These are phyloP conservation scores for Hansenula sp. DNA, from an alignment of 1,139 yeast genomes.

Conservation along the genomic window DNA sequence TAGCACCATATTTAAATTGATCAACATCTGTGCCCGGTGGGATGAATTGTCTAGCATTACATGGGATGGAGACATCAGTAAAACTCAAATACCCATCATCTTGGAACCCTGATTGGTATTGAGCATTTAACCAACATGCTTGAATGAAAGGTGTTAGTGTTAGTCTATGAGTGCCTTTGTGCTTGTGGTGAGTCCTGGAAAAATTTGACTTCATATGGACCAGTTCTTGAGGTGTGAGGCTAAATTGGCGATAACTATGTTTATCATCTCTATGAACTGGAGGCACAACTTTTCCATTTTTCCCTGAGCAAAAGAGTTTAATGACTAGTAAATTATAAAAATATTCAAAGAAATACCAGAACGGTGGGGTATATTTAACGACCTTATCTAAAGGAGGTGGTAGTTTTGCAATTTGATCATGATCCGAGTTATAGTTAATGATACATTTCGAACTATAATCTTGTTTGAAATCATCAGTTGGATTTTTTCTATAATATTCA, in stretches of 20 bases:
- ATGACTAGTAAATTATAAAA: conserved; percentile 6
- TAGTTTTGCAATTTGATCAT: conserved; percentile 5
- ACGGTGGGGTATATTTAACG: conserved; percentile 11
- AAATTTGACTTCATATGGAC: conserved; percentile 1
- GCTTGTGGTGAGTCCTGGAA: background rate
- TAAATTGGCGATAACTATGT: conserved; percentile 9
- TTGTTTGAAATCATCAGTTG: background rate
- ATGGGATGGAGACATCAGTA: conserved; percentile 14
- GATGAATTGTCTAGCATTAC: conserved; percentile 15
- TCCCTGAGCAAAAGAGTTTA: conserved; percentile 1
- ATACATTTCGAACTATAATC: background rate
- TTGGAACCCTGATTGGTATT: conserved; percentile 3
- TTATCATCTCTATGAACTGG: conserved; percentile 5
- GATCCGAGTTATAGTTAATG: conserved; percentile 9
- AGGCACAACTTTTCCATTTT: background rate
- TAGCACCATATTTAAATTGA: conserved; percentile 14
- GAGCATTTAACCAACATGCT: conserved; percentile 17
- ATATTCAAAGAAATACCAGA: conserved; percentile 9
- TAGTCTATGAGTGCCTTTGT: background rate
- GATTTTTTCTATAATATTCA: background rate
- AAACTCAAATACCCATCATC: conserved; percentile 5
- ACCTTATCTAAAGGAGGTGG: conserved; percentile 15
- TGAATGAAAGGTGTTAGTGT: conserved; percentile 18
- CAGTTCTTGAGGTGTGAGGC: conserved; percentile 5
- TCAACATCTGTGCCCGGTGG: conserved; percentile 7